A percentile compares a stretch with the other conserved stretches of the same genome.
Conservation (phyloP, 768 basidiomycete genomes). For the Phanerochaete carnosa region DNA sequence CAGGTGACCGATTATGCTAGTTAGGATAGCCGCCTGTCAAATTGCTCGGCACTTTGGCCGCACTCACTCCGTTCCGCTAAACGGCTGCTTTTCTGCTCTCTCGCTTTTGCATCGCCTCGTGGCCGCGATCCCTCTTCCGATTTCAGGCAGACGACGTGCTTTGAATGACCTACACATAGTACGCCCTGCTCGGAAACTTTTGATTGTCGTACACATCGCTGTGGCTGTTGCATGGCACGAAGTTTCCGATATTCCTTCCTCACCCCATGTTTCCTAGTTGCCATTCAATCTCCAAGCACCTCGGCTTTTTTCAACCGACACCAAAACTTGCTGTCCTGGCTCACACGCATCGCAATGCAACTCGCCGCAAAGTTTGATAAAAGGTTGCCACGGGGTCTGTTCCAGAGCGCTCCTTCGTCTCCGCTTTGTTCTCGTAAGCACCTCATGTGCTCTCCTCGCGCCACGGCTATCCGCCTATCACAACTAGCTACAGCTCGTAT, state of each 20-base stretch:
- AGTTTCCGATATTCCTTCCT: too few relatives aligned
- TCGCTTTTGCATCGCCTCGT: not conserved
- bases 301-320: not conserved
- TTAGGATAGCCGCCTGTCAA: not conserved
- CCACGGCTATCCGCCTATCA: constrained; percentile 1
- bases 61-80: constrained; percentile 1
- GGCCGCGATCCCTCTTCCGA: not conserved
- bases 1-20: not conserved
- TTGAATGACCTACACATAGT: not conserved
- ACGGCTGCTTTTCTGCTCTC: not conserved
- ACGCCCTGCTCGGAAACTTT: not conserved
- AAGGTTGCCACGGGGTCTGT: not conserved
- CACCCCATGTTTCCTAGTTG: too few relatives aligned
- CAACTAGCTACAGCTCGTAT: not conserved
- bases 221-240: not conserved
- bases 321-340: not conserved
- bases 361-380: constrained; percentile 1
- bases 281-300: not conserved
- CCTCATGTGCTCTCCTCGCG: not conserved
- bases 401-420: not conserved
- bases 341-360: constrained; percentile 4
- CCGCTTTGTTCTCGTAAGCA: not conserved
- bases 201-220: not conserved
- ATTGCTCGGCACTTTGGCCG: not conserved
- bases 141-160: not conserved